Conservation (phyloP, 2,329 filamentous ascomycete species). For the Colletotrichum sp. region DNA sequence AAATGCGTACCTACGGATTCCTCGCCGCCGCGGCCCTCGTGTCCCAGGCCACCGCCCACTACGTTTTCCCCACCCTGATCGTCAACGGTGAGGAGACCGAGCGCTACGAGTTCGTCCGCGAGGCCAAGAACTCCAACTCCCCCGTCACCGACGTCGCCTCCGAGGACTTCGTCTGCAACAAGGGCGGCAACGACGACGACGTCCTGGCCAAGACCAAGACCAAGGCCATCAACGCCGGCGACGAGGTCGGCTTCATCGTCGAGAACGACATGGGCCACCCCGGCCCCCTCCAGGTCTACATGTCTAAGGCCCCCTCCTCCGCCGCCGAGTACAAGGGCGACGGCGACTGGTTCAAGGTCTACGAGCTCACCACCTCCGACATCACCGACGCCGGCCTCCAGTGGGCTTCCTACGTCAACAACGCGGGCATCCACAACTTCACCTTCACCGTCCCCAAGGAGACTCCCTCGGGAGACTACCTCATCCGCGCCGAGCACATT, state of each 20-base stretch:
- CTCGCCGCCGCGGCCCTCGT: constrained; percentile 19
- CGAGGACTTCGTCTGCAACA: constrained; percentile 42
- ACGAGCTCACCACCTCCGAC: constrained; percentile 32
- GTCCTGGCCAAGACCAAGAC: constrained; percentile 41
- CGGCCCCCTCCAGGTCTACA: constrained; percentile 41
- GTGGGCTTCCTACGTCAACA: constrained; percentile 35
- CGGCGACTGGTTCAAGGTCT: constrained; percentile 42
- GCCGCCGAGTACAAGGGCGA: constrained; percentile 34
- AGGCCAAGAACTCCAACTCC: constrained; percentile 33
- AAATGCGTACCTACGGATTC: constrained; percentile 6
- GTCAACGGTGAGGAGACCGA: constrained; percentile 22
- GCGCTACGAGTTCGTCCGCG: constrained; percentile 23
- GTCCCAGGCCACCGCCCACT: constrained; percentile 21
- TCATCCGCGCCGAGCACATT: constrained; percentile 41
- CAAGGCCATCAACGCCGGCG: constrained; percentile 39
- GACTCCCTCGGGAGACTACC: constrained; percentile 39
- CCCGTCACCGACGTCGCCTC: constrained; percentile 43
- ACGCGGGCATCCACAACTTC: constrained; percentile 36
- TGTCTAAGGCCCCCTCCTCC: constrained; percentile 37
- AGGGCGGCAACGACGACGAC: constrained; percentile 38
- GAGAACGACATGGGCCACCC: constrained; percentile 38
- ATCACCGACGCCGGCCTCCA: constrained; percentile 33
- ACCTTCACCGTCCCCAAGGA: constrained; percentile 43
- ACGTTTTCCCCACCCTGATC: constrained; percentile 24
- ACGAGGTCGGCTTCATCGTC: constrained; percentile 46